phyloP scores from a whole-genome alignment of 352 stramenopile species.

The Phytophthora crassamura region DNA sequence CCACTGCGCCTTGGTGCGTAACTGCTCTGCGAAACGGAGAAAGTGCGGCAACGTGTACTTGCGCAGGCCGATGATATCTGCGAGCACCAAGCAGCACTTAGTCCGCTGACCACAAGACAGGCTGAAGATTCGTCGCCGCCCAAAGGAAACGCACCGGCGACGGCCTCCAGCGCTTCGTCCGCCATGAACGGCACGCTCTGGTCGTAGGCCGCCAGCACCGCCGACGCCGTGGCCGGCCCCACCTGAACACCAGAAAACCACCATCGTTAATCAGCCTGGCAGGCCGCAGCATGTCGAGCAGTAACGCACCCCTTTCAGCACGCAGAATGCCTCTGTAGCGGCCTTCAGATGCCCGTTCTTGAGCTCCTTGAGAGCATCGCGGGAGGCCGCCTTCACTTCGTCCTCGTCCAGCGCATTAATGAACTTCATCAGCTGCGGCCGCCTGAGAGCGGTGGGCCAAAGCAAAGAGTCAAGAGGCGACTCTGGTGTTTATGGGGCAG shows the following conservation, averaged over 20 bases:
- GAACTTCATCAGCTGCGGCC: conserved; percentile 81
- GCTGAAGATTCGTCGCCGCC: background rate
- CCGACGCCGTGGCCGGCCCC: conserved; percentile 77
- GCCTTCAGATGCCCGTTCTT: conserved; percentile 41
- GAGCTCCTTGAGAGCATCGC: conserved; percentile 43
- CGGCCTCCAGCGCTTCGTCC: conserved; percentile 78
- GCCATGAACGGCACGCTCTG: conserved; percentile 76
- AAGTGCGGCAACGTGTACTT: conserved; percentile 86
- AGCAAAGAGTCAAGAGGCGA: conserved; percentile 12
- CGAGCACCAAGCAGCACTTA: conserved; percentile 6
- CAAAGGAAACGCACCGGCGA: conserved; percentile 49
- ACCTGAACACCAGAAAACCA: conserved; percentile 50
- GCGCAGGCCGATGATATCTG: conserved; percentile 68
- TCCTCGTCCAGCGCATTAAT: conserved; percentile 48
- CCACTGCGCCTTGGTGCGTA: conserved; percentile 64
- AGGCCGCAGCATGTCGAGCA: background rate
- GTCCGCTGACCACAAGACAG: conserved; percentile 9
- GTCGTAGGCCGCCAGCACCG: conserved; percentile 77
- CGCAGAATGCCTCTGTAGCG: conserved; percentile 57
- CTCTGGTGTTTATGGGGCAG: background rate
- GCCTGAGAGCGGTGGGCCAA: conserved; percentile 36
- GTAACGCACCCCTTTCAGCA: conserved; percentile 71
- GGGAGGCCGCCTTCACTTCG: conserved; percentile 59
- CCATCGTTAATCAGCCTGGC: too few species aligned
- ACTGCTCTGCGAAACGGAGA: conserved; percentile 60